These are phyloP conservation scores for Amphichorda felina DNA, from an alignment of 2,329 filamentous ascomycete species.

Conservation along the genomic window DNA sequence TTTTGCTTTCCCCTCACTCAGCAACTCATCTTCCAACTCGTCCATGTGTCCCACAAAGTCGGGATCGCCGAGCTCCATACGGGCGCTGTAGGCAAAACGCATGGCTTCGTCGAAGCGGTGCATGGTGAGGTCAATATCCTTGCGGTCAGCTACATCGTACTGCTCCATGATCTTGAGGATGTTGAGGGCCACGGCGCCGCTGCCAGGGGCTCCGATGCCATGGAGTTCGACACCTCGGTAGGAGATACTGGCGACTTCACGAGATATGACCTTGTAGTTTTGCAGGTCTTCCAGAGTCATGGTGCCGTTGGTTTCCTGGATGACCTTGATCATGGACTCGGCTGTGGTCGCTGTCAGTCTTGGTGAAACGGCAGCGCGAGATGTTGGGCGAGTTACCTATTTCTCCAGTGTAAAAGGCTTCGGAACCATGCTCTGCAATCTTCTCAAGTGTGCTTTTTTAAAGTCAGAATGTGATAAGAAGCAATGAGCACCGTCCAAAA, in stretches of 20 bases:
- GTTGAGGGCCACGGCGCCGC: conserved; percentile 63
- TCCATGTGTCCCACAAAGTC: conserved; percentile 53
- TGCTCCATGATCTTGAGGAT: conserved; percentile 77
- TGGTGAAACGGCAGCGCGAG: conserved; percentile 3
- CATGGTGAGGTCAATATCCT: conserved; percentile 51
- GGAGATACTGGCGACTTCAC: conserved; percentile 50
- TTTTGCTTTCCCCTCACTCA: conserved; percentile 46
- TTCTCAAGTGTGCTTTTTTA: conserved; percentile 50
- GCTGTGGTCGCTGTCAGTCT: conserved; percentile 29
- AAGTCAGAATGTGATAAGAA: background rate
- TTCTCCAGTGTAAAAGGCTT: conserved; percentile 62
- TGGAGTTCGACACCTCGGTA: conserved; percentile 63
- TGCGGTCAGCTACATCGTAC: conserved; percentile 45
- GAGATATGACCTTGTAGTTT: conserved; percentile 56
- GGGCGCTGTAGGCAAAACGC: conserved; percentile 74
- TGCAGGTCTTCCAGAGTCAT: conserved; percentile 72
- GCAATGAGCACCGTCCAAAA: background rate
- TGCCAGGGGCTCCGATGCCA: conserved; percentile 61
- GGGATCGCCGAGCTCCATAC: conserved; percentile 75
- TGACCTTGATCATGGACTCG: conserved; percentile 49
- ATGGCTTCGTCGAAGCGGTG: conserved; percentile 84
- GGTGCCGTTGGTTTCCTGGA: conserved; percentile 63
- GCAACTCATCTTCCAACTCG: conserved; percentile 54
- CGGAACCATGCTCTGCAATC: conserved; percentile 61
- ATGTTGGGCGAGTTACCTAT: conserved; percentile 30